Evolutionary conservation across 1,284 basidiomycete species (phyloP), one percentile per base, ranked within the genome.

Genomic region (Lignosus rhinocerotis): DNA sequence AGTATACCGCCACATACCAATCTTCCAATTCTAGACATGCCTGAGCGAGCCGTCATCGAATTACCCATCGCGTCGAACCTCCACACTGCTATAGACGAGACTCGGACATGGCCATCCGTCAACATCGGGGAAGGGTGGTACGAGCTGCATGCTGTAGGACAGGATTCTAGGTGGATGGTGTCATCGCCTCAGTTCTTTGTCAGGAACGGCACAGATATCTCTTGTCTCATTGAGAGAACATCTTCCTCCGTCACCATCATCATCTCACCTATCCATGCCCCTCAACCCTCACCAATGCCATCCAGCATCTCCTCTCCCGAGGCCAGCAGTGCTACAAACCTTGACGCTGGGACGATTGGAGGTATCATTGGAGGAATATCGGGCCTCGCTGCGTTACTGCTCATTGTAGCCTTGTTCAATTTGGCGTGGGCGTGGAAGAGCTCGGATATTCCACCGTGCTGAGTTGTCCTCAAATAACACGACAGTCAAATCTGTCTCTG

Each of bases 51-150:
- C 6, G 11, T 45, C 17, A 21, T 25, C 10, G 11, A 53, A 10
- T 48, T 49, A 1, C 21, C 21, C 14, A 14, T 69, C 19, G 58
- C 38, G 17, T 51, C 33, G 4, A 42, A 62, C 48, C 30, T 66
- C 32, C 56, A 66, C 19, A 53, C 64, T n/a, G n/a, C n/a, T 11
- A 30, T 49, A 9, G 2, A 9, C 17, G 10, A 33, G 14, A 61
- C 44, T 17, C 68, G 34, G 45, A 61, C 56, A 17, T 72, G 70
- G 70, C 1, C 32, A 1, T 12, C 53, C 10, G 68, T 70, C 19
- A 61, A 63, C 39, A 59, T 71, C 14, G 55, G 67, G 8, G 51
- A 61, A 30, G 70, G 70, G 1, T 63, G 66, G 68, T 72, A 71
- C 52, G 44, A 34, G 21, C 2, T 71, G 32, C 21, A 43, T 36